A percentile compares a stretch with the other conserved stretches of the same genome.
These are phyloP conservation scores for Phaeoacremonium minimum DNA, from an alignment of 2,329 filamentous ascomycete species.

Conservation along the genomic window DNA sequence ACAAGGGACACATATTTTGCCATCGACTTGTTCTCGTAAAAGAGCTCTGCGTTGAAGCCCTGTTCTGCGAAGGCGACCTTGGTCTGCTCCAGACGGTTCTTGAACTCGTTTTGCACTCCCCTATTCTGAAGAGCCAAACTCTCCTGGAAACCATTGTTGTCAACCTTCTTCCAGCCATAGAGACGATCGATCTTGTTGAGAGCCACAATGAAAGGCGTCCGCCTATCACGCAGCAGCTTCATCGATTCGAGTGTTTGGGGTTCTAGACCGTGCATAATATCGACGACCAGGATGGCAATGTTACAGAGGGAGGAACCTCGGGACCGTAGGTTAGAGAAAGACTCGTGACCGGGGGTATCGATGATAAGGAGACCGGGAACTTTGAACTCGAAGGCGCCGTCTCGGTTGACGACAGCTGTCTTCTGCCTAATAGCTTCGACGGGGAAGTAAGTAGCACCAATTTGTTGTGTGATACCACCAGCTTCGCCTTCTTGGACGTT, in stretches of 20 bases:
- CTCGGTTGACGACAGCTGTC: conserved; percentile 87
- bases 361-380: conserved; percentile 95
- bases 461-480: conserved; percentile 98
- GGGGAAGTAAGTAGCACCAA: conserved; percentile 98
- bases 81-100: conserved; percentile 81
- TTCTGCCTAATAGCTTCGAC: conserved; percentile 90
- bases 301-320: conserved; percentile 98
- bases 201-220: conserved; percentile 97
- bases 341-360: conserved; percentile 99
- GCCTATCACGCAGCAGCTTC: conserved; percentile 84
- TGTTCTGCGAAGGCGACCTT: conserved; percentile 95
- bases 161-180: conserved; percentile 97
- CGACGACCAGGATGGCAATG: conserved; percentile 97
- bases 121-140: conserved; percentile 86
- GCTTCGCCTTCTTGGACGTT: conserved; percentile 99
- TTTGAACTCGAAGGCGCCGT: conserved; percentile 91
- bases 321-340: conserved; percentile 96
- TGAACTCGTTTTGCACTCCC: conserved; percentile 91
- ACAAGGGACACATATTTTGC: conserved; percentile 91
- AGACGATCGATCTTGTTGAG: conserved; percentile 99
- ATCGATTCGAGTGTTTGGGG: conserved; percentile 97
- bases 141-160: conserved; percentile 97
- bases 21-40: conserved; percentile 98
- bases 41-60: conserved; percentile 95
- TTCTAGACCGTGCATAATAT: conserved; percentile 99